Conservation (phyloP, 345 rosid species). For the Mercurialis annua region DNA sequence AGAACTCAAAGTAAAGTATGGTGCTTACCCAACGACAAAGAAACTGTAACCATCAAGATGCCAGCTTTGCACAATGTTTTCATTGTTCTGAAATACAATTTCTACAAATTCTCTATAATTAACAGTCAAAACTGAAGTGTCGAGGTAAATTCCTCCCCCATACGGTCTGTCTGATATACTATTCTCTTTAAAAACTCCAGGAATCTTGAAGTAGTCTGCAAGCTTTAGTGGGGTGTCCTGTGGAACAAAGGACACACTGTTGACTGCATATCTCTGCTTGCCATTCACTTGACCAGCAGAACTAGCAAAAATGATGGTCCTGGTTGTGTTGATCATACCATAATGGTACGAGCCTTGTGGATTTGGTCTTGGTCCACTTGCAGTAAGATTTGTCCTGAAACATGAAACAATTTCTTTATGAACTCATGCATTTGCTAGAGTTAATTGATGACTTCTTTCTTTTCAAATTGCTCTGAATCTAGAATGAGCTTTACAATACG, state of each 20-base stretch:
- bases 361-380: constrained; percentile 95
- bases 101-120: constrained; percentile 69
- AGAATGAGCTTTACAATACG: too few species aligned
- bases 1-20: background rate
- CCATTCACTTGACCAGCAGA: constrained; percentile 77
- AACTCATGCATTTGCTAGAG: too few species aligned
- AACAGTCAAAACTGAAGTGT: constrained; percentile 68
- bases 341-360: constrained; percentile 99
- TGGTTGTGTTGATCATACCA: constrained; percentile 72
- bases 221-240: constrained; percentile 88
- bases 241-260: constrained; percentile 63
- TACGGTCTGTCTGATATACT: constrained; percentile 64
- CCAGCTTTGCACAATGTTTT: constrained; percentile 77
- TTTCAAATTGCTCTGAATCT: too few species aligned
- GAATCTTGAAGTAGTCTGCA: constrained; percentile 81
- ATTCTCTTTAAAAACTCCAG: constrained; percentile 75
- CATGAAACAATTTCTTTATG: background rate
- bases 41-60: constrained; percentile 80
- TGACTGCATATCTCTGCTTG: constrained; percentile 81
- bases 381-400: constrained; percentile 83
- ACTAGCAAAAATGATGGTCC: constrained; percentile 64
- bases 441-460: too few species aligned
- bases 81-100: constrained; percentile 84
- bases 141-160: constrained; percentile 60
- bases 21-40: constrained; percentile 83